Evolutionary conservation across 2,329 filamentous ascomycete genomes (phyloP), one percentile per base, ranked within the genome.

Genomic region (Cercospora sesami): DNA sequence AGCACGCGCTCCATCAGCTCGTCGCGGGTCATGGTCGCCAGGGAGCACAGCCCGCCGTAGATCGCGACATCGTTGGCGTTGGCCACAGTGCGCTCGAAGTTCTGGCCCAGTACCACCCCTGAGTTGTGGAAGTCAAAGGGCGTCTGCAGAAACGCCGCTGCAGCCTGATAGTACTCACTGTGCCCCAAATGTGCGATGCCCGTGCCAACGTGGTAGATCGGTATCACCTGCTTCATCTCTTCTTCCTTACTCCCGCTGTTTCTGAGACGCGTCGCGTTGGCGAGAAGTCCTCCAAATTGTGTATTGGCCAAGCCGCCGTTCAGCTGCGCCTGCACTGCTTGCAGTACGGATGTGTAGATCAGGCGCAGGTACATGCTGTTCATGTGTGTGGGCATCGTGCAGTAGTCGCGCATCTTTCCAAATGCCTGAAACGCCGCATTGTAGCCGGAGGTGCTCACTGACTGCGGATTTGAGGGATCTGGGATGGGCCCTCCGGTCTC

Each of bases 61-160:
- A 95, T 87, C 21, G 95, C 94, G 23, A 99, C 84, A 75, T 99
- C 95, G 76, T 97, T 97, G 6, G 90, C 86, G 30, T 89, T 93
- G 57, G 92, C 84, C 28, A 96, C 85, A 62, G 91, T 87, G 69
- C 88, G 91, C 78, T 91, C 91, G 67, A 82, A 83, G 75, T 85
- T 79, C 68, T 88, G 77, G 75, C 82, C 78, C 68, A 84, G 77
- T n/a, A 81, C 78, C 1, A 79, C 70, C 31, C 82, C 81, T 26
- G 74, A 64, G 12, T 76, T 79, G 66, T 82, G 72, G 70, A 81
- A 84, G 12, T 76, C 72, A 14, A 86, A 83, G 42, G 91, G 87
- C 1, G 87, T 86, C 12, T 83, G 79, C 7, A 96, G 81, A 77
- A 99, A 96, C 66, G 81, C 83, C 60, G 82, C 84, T 0, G 94